Percentiles rank a stretch among this genome's conserved stretches.
Conservation (phyloP, 2,329 filamentous ascomycete genomes). For the Calonectria hawksworthii region DNA sequence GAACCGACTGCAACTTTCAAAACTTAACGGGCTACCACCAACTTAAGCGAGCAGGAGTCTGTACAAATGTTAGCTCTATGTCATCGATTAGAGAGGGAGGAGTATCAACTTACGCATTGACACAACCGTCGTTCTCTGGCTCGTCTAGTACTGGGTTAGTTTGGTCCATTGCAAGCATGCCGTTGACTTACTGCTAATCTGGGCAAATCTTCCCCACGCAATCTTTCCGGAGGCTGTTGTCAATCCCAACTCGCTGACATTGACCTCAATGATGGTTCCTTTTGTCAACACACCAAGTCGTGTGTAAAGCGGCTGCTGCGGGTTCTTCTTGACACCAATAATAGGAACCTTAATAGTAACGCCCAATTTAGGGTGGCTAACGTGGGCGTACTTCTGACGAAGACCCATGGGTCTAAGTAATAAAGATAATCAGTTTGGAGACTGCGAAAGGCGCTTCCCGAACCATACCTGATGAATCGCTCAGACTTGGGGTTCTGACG, state of each 20-base stretch:
- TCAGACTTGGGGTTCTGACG: conserved; percentile 86
- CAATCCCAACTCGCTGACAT: conserved; percentile 91
- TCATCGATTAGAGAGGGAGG: too few species aligned
- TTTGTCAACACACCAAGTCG: conserved; percentile 92
- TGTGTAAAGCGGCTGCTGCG: conserved; percentile 91
- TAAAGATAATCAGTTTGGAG: too few species aligned
- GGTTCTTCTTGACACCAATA: conserved; percentile 75
- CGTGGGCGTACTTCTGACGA: conserved; percentile 66
- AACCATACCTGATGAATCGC: conserved; percentile 63
- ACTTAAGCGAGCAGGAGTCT: too few species aligned
- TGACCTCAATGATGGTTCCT: conserved; percentile 87
- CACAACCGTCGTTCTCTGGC: too few species aligned
- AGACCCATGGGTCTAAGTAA: conserved; percentile 59
- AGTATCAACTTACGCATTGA: too few species aligned
- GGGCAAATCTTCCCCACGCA: conserved; percentile 91
- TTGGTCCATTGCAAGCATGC: too few species aligned
- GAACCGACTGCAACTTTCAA: too few species aligned
- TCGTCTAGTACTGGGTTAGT: too few species aligned
- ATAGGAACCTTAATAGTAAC: conserved; percentile 92
- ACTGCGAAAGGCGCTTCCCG: too few species aligned
- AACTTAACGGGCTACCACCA: too few species aligned
- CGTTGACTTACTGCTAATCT: too few species aligned
- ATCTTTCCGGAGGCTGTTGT: conserved; percentile 94
- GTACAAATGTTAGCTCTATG: too few species aligned
- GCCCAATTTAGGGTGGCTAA: conserved; percentile 81